Conservation (phyloP, 1,139 yeast genomes). For the Taphrina deformans region DNA sequence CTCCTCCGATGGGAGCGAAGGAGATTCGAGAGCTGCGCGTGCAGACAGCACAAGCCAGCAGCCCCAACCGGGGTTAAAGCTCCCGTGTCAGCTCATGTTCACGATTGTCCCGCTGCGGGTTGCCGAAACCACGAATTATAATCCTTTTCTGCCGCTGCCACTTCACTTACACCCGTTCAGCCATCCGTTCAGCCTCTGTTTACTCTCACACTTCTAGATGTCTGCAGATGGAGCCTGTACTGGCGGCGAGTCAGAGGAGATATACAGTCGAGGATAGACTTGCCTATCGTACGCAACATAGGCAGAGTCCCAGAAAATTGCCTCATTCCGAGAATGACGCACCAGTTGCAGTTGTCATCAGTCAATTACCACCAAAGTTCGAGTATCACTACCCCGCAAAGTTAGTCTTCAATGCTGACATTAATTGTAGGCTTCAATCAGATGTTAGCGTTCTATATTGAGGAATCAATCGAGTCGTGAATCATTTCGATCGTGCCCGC, state of each 20-base stretch:
- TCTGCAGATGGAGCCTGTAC: too few species aligned
- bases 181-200: background rate
- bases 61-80: background rate
- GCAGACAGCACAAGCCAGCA: background rate
- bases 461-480: too few species aligned
- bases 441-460: background rate
- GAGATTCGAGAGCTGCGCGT: background rate
- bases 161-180: background rate
- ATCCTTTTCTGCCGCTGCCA: background rate
- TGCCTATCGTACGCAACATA: too few species aligned
- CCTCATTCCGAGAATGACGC: too few species aligned
- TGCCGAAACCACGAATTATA: conserved; percentile 5
- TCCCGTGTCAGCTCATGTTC: background rate
- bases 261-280: too few species aligned
- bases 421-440: background rate
- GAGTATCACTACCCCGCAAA: background rate
- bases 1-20: conserved; percentile 2
- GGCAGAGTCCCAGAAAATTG: too few species aligned
- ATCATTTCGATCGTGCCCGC: background rate
- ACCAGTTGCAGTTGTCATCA: too few species aligned
- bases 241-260: too few species aligned
- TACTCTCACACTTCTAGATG: too few species aligned
- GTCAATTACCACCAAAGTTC: too few species aligned
- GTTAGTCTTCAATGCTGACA: background rate
- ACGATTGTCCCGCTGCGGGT: too few species aligned